phyloP scores from a whole-genome alignment of 23 red algal genomes.

The Gracilaria vermiculophylla region DNA sequence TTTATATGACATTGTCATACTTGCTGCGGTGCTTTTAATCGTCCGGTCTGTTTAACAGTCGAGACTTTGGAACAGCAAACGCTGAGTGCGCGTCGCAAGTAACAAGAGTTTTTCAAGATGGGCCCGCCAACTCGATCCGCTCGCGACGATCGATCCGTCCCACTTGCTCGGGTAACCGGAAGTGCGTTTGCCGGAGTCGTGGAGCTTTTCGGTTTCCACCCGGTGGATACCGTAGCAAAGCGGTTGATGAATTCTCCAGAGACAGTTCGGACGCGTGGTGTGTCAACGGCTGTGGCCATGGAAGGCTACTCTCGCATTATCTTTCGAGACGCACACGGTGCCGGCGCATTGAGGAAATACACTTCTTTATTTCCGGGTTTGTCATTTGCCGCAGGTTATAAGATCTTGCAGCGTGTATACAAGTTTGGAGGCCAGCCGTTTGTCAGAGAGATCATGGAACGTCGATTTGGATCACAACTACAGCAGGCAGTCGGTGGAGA shows the following conservation, averaged over 20 bases:
- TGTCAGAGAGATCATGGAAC: constrained; percentile 34
- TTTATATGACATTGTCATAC: too few species aligned
- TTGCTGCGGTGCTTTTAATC: too few species aligned
- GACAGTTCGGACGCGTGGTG: constrained; percentile 45
- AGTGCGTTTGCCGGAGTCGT: constrained; percentile 66
- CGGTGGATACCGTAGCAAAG: constrained; percentile 79
- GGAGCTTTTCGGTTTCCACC: constrained; percentile 81
- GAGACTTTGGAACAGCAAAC: too few species aligned
- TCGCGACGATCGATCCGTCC: constrained; percentile 18
- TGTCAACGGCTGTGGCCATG: constrained; percentile 40
- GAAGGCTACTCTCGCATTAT: constrained; percentile 66
- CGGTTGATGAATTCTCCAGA: constrained; percentile 49
- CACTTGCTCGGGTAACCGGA: constrained; percentile 47
- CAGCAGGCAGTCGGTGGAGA: constrained; percentile 11
- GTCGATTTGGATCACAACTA: not conserved
- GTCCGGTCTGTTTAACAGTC: too few species aligned
- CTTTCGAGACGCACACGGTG: constrained; percentile 51
- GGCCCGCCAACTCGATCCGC: not conserved
- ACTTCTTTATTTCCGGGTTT: constrained; percentile 65
- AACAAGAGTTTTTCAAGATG: not conserved
- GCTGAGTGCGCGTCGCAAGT: not conserved
- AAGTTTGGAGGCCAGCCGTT: constrained; percentile 83
- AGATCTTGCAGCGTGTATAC: constrained; percentile 78
- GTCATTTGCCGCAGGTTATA: constrained; percentile 78
- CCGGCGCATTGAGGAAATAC: constrained; percentile 14